phyloP scores from a whole-genome alignment of 495 filamentous ascomycete genomes.

The Penicillium daleae region DNA sequence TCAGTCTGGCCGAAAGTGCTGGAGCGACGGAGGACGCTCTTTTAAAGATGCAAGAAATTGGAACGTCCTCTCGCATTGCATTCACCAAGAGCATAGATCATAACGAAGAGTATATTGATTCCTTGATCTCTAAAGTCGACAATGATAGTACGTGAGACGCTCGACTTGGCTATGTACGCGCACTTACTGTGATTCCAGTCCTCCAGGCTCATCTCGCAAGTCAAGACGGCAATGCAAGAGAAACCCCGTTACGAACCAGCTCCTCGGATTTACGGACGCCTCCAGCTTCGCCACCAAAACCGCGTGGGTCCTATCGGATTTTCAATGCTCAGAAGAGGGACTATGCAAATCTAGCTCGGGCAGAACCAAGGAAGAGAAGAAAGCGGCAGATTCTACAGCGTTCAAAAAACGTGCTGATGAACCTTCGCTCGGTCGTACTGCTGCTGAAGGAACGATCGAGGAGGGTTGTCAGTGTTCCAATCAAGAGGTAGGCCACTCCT shows the following conservation, averaged over 20 bases:
- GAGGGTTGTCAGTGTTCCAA: neutral
- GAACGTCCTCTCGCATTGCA: no score
- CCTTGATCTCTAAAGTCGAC: slow-evolving; percentile 16
- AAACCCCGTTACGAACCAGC: neutral
- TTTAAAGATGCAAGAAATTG: no score
- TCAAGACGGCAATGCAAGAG: neutral
- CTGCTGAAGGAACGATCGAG: neutral
- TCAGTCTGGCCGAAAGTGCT: no score
- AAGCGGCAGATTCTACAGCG: neutral
- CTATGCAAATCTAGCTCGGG: neutral
- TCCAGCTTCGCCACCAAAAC: neutral
- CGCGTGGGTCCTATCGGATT: slow-evolving; percentile 7
- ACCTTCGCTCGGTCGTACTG: neutral
- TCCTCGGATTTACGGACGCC: slow-evolving; percentile 1
- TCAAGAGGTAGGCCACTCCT: neutral
- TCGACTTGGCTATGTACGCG: neutral
- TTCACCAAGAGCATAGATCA: no score
- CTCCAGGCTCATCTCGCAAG: neutral
- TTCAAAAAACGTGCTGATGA: neutral
- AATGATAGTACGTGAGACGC: slow-evolving; percentile 79
- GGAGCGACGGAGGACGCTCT: no score
- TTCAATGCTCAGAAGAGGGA: slow-evolving; percentile 4
- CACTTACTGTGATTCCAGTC: neutral
- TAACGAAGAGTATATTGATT: slow-evolving; percentile 1
- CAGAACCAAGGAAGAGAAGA: slow-evolving; percentile 4